Conservation (phyloP, 2,329 filamentous ascomycete species). For the Scedosporium minutisporum region DNA sequence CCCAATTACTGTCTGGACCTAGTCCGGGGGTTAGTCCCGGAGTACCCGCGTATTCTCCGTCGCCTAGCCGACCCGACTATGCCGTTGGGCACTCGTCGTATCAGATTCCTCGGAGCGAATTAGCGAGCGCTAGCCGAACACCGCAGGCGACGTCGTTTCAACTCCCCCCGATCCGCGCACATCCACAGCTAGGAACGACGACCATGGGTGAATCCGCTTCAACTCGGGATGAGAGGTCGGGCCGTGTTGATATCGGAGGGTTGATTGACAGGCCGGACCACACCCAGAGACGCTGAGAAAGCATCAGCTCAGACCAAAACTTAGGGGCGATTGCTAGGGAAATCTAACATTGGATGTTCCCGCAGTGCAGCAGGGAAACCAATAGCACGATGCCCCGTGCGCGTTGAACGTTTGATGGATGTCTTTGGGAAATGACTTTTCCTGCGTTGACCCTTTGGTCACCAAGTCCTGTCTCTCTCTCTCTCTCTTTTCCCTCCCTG, state of each 20-base stretch:
- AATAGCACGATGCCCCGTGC: no score
- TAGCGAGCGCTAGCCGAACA: slow-evolving; percentile 22
- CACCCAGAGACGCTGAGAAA: slow-evolving; percentile 12
- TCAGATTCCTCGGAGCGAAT: slow-evolving; percentile 44
- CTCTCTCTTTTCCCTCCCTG: no score
- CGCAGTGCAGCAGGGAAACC: neutral
- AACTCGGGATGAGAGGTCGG: neutral
- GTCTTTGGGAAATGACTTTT: no score
- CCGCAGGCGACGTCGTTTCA: slow-evolving; percentile 17
- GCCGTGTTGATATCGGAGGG: slow-evolving; percentile 50
- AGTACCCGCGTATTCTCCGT: slow-evolving; percentile 35
- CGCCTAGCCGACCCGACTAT: slow-evolving; percentile 35
- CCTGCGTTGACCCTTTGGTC: no score
- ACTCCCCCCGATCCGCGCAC: slow-evolving; percentile 37
- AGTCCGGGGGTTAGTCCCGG: slow-evolving; percentile 33
- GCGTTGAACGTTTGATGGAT: no score
- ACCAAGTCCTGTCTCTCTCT: no score
- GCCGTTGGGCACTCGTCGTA: slow-evolving; percentile 34
- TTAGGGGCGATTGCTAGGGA: neutral
- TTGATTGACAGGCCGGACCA: slow-evolving; percentile 48
- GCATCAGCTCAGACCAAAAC: neutral
- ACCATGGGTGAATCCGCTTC: neutral
- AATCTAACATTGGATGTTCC: neutral
- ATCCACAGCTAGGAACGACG: slow-evolving; percentile 8
- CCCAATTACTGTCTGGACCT: slow-evolving; percentile 24